A percentile compares a stretch with the other conserved stretches of the same genome.
phyloP scores from a whole-genome alignment of 2,329 filamentous ascomycete species.

The Pezicula radicicola region DNA sequence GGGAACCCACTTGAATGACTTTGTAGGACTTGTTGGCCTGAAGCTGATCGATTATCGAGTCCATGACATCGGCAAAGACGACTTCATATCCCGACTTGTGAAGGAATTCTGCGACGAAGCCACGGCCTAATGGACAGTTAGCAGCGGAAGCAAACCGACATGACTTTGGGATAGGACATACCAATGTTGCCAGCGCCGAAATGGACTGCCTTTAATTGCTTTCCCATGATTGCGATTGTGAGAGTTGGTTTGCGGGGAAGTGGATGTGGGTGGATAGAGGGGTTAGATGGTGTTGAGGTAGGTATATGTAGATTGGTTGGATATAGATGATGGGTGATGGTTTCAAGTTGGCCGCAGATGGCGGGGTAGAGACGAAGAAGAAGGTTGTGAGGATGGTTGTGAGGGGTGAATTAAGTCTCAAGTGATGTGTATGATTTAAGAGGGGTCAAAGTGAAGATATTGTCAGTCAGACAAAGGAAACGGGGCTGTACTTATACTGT shows the following conservation, averaged over 20 bases:
- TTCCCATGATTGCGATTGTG: constrained; percentile 25
- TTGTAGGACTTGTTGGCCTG: constrained; percentile 76
- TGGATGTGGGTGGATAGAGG: background rate
- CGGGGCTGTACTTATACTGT: no score
- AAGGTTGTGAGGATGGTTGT: no score
- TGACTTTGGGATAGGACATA: background rate
- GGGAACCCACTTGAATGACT: constrained; percentile 87
- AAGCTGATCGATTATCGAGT: constrained; percentile 74
- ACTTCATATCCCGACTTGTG: constrained; percentile 95
- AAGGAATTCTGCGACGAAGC: constrained; percentile 46
- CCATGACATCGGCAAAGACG: constrained; percentile 92
- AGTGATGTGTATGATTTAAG: no score
- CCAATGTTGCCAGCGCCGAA: constrained; percentile 84
- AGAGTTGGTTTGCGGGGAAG: background rate
- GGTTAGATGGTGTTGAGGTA: constrained; percentile 1
- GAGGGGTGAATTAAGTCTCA: no score
- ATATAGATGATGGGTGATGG: no score
- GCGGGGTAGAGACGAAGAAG: background rate
- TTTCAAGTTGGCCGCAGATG: background rate
- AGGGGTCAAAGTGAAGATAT: no score
- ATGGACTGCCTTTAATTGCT: constrained; percentile 66
- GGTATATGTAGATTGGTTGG: no score
- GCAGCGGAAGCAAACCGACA: no score
- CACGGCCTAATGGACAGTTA: constrained; percentile 30
- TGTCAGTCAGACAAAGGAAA: no score